Evolutionary conservation across 1,284 basidiomycete species (phyloP).

Genomic region (Leccinum subrobustum): DNA sequence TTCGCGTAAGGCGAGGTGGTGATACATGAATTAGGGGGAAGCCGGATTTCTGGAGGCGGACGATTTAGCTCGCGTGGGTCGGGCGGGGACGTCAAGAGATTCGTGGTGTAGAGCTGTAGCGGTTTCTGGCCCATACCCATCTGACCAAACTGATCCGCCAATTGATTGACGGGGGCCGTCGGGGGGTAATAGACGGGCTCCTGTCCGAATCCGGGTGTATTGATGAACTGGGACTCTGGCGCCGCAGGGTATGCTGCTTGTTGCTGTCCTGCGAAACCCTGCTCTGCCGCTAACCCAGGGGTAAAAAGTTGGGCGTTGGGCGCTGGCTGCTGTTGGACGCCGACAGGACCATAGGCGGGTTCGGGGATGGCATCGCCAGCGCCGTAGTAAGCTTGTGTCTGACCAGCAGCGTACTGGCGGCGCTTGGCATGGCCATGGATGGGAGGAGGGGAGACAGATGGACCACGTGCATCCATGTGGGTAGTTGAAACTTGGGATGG

Average conservation of each 20-base stretch:
- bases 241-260: constrained; percentile 47
- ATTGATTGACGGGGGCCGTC: constrained; percentile 52
- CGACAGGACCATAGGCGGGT: constrained; percentile 37
- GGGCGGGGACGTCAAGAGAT: constrained; percentile 87
- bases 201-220: constrained; percentile 44
- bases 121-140: constrained; percentile 82
- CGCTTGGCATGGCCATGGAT: constrained; percentile 52
- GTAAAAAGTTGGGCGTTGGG: constrained; percentile 77
- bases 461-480: constrained; percentile 38
- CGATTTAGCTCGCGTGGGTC: constrained; percentile 82
- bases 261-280: constrained; percentile 61
- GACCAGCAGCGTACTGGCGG: constrained; percentile 87
- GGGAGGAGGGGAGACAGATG: constrained; percentile 41
- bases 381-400: constrained; percentile 85
- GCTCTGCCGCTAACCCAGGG: constrained; percentile 71
- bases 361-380: constrained; percentile 43
- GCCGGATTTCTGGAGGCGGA: constrained; percentile 85
- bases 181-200: constrained; percentile 54
- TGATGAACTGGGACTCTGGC: constrained; percentile 60
- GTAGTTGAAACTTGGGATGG: constrained; percentile 41
- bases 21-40: constrained; percentile 83
- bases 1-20: constrained; percentile 81
- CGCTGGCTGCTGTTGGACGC: constrained; percentile 41
- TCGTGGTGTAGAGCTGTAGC: constrained; percentile 77
- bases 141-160: constrained; percentile 83